phyloP scores from a whole-genome alignment of 1,284 basidiomycete species.

The Ustilago tritici region DNA sequence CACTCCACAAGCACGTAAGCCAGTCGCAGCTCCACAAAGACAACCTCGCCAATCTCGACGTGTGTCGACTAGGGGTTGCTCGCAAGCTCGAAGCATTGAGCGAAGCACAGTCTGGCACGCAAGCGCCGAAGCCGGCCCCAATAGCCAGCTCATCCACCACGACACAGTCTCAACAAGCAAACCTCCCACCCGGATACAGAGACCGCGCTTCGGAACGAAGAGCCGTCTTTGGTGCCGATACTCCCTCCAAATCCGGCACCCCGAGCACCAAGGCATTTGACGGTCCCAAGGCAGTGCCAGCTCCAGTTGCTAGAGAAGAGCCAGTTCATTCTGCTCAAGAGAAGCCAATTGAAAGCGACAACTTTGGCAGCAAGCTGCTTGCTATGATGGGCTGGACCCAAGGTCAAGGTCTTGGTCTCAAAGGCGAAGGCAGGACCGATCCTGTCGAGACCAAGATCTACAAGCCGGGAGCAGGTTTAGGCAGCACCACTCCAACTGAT shows the following conservation, averaged over 20 bases:
- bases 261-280: slow-evolving; percentile 17
- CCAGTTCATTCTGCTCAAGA: slow-evolving; percentile 27
- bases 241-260: slow-evolving; percentile 1
- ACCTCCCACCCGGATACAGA: slow-evolving; percentile 18
- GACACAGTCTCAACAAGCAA: neutral
- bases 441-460: slow-evolving; percentile 52
- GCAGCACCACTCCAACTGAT: slow-evolving; percentile 22
- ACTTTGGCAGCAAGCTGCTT: slow-evolving; percentile 47
- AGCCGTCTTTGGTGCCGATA: slow-evolving; percentile 51
- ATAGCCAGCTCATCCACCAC: neutral
- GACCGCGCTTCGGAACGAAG: slow-evolving; percentile 52
- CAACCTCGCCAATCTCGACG: slow-evolving; percentile 30
- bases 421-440: slow-evolving; percentile 29
- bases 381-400: slow-evolving; percentile 52
- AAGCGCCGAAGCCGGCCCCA: neutral
- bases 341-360: slow-evolving; percentile 42
- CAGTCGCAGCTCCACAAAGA: slow-evolving; percentile 45
- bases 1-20: slow-evolving; percentile 32
- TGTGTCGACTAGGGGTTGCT: slow-evolving; percentile 30
- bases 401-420: slow-evolving; percentile 39
- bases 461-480: slow-evolving; percentile 42
- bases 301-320: neutral
- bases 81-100: slow-evolving; percentile 20
- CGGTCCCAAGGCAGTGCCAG: slow-evolving; percentile 13
- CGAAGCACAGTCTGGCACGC: neutral